Percentiles rank a stretch among this genome's conserved stretches.
phyloP scores from a whole-genome alignment of 768 basidiomycete species.

The Rubroboletus pulcherrimus region DNA sequence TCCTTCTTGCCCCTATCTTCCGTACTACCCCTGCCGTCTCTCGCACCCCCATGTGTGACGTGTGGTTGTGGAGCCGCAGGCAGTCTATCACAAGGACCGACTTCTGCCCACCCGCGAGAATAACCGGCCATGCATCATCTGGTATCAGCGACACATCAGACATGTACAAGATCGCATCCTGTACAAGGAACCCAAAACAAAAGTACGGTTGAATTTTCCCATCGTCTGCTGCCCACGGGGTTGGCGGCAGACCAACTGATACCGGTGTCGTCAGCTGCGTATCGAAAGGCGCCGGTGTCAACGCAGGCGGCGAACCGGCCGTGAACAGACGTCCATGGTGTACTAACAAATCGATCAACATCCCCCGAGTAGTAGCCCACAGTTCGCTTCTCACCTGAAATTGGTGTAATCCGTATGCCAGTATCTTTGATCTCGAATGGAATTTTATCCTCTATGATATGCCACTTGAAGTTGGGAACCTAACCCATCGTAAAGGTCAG shows the following conservation, averaged over 20 bases:
- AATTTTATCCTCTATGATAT: constrained; percentile 66
- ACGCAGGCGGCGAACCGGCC: constrained; percentile 34
- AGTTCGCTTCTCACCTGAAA: constrained; percentile 46
- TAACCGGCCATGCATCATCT: constrained; percentile 58
- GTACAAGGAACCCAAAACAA: constrained; percentile 68
- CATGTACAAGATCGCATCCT: constrained; percentile 67
- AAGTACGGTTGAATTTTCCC: constrained; percentile 50
- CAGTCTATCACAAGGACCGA: constrained; percentile 76
- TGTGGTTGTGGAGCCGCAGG: constrained; percentile 58
- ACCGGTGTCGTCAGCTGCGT: constrained; percentile 37
- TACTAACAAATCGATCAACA: constrained; percentile 33
- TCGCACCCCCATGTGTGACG: constrained; percentile 77
- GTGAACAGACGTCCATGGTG: constrained; percentile 72
- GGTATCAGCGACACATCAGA: constrained; percentile 84
- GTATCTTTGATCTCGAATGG: constrained; percentile 67
- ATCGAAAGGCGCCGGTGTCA: constrained; percentile 38
- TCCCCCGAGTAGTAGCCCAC: neutral
- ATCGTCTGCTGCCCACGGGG: constrained; percentile 7
- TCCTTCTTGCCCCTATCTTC: constrained; percentile 54
- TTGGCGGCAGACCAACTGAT: constrained; percentile 30
- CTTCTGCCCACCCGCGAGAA: constrained; percentile 29
- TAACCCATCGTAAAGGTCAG: constrained; percentile 27
- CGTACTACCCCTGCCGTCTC: constrained; percentile 56
- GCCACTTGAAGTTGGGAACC: constrained; percentile 83
- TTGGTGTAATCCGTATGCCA: constrained; percentile 60